Base-by-base conservation (phyloP, 2,329 filamentous ascomycete species). In the Niveomyces coronatus region DNA sequence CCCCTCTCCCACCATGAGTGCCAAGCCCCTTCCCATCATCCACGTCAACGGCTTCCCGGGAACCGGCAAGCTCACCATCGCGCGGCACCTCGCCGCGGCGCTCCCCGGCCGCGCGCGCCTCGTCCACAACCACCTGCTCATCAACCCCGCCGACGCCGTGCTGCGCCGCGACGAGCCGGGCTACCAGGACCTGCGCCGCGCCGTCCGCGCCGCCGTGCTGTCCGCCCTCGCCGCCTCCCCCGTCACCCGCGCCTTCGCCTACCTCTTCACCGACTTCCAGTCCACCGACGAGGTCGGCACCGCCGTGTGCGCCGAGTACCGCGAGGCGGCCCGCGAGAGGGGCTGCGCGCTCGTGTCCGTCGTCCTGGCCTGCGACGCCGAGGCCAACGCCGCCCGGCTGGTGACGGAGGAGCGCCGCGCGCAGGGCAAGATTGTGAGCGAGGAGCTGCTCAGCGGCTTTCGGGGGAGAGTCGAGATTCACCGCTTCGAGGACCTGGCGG, bases 241-340 rank as follows among this genome's bases (percentile, higher is more conserved):
- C 13, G 30, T 16, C 10, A 44, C 35, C 2, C 19, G 28, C 31
- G 26, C 16, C 30, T 26, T 24, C 5, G 20, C 19, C n/a, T 42
- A 38, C 39, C 20, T 44, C 24, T 42, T 44, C 35, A 44, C 42
- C 30, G 42, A 44, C 20, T 39, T 37, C 39, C 42, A 44, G 24
- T 31, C 33, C 20, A 17, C 10, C 22, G 35, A 44, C 28, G 17
- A 27, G 4, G 13, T 35, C 8, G 42, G 42, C 20, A 24, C 20
- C 11, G 18, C 39, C 23, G 30, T 29, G 4, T 37, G 32, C 19
- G 39, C 30, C 19, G 42, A 44, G 39, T 39, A 39, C 31, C 23
- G 15, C 13, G 35, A 23, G 9, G 19, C 28, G 23, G 35, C 35
- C 5, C 16, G 16, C 13, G 22, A 26, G 9, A 23, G 35, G 4